Percentiles rank a stretch among this genome's conserved stretches.
These are phyloP conservation scores for Phalaenopsis hybrid DNA, from an alignment of 116 monocot species.

Conservation along the genomic window DNA sequence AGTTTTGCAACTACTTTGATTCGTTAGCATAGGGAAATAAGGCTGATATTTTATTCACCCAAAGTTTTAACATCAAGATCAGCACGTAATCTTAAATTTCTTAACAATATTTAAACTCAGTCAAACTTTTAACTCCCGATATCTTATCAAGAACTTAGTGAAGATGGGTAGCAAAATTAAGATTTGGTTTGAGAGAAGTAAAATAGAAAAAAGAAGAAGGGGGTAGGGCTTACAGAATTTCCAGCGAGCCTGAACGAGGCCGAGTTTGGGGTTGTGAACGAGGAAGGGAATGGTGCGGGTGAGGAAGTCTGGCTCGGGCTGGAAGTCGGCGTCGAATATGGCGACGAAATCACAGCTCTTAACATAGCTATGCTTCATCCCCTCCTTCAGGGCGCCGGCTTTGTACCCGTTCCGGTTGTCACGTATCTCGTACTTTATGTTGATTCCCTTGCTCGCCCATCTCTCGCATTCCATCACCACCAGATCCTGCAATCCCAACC, in stretches of 20 bases:
- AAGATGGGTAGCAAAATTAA: too few relatives aligned
- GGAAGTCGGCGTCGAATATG: constrained; percentile 90
- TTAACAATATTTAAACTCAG: not conserved
- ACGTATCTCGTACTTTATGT: constrained; percentile 66
- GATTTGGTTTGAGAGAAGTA: too few relatives aligned
- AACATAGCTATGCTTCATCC: constrained; percentile 69
- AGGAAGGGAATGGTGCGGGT: constrained; percentile 66
- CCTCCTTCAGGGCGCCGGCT: constrained; percentile 70
- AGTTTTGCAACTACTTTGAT: too few relatives aligned
- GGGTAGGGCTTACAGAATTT: constrained; percentile 43
- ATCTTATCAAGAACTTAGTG: too few relatives aligned
- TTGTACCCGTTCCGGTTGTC: constrained; percentile 75
- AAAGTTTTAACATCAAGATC: too few relatives aligned
- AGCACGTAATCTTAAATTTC: not conserved
- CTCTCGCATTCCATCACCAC: constrained; percentile 69
- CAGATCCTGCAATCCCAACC: constrained; percentile 41
- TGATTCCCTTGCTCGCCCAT: constrained; percentile 76
- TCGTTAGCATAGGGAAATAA: too few relatives aligned
- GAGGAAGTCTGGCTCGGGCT: constrained; percentile 82
- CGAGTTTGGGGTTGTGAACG: constrained; percentile 58
- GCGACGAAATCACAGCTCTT: constrained; percentile 65
- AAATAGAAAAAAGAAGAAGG: not conserved
- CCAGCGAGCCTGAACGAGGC: constrained; percentile 82
- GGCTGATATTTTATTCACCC: too few relatives aligned
- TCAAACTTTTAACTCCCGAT: not conserved